These are phyloP conservation scores for Mycena alexandri DNA, from an alignment of 768 basidiomycete species.

Conservation along the genomic window DNA sequence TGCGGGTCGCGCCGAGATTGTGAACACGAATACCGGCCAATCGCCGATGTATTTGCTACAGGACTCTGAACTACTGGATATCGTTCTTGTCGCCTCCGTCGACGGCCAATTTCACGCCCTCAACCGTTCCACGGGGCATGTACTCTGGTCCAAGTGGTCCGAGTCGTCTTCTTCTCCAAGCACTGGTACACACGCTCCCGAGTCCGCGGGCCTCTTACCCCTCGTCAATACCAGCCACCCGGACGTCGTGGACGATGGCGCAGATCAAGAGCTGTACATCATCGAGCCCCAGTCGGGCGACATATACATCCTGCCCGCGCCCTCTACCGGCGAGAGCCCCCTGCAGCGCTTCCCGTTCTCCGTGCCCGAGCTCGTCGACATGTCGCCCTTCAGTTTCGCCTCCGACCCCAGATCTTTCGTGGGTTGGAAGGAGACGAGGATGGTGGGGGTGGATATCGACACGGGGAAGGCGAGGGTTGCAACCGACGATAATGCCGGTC, in stretches of 20 bases:
- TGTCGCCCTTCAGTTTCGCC: slow-evolving; percentile 86
- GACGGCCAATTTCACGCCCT: slow-evolving; percentile 96
- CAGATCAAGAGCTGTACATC: slow-evolving; percentile 83
- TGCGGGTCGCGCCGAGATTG: no score
- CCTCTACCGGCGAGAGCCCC: slow-evolving; percentile 58
- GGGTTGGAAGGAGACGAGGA: slow-evolving; percentile 90
- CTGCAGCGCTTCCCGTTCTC: slow-evolving; percentile 92
- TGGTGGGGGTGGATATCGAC: slow-evolving; percentile 79
- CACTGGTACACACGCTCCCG: slow-evolving; percentile 42
- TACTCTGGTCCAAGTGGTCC: slow-evolving; percentile 96
- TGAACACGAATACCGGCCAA: no score
- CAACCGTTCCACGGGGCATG: slow-evolving; percentile 85
- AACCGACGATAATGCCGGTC: slow-evolving; percentile 52
- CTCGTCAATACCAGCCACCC: slow-evolving; percentile 80
- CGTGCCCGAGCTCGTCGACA: slow-evolving; percentile 92
- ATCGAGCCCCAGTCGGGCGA: slow-evolving; percentile 96
- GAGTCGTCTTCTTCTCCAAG: slow-evolving; percentile 71
- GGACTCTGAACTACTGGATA: slow-evolving; percentile 80
- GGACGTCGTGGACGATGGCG: slow-evolving; percentile 65
- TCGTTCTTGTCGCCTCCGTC: slow-evolving; percentile 91
- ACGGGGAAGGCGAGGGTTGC: slow-evolving; percentile 84
- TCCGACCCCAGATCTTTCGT: slow-evolving; percentile 82
- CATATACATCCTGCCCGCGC: slow-evolving; percentile 86
- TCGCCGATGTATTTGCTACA: slow-evolving; percentile 28
- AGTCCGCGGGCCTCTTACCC: slow-evolving; percentile 70